Percentiles rank a stretch among this genome's conserved stretches.
Conservation (phyloP, 2,329 filamentous ascomycete species). For the Fusarium tricinctum region DNA sequence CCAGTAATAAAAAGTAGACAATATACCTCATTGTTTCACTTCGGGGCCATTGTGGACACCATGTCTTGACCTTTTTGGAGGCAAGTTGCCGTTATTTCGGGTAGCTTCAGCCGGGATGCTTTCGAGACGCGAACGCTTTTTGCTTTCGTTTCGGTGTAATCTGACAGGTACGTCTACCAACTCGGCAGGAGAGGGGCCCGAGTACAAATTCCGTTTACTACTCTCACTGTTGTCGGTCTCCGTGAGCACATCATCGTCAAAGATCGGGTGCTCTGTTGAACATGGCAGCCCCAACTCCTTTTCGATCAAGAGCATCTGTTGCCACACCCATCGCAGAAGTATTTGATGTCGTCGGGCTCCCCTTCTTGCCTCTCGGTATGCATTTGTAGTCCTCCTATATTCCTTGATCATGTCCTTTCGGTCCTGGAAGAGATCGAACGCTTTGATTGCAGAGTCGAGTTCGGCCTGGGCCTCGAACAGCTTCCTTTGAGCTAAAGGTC, state of each 20-base stretch:
- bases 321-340: slow-evolving; percentile 39
- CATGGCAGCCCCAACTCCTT: slow-evolving; percentile 25
- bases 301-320: slow-evolving; percentile 41
- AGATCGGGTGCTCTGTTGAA: background rate
- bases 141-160: slow-evolving; percentile 21
- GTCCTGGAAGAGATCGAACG: slow-evolving; percentile 29
- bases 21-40: background rate
- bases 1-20: background rate
- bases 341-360: slow-evolving; percentile 35
- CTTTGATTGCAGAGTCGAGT: slow-evolving; percentile 32
- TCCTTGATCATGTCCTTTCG: slow-evolving; percentile 23
- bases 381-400: slow-evolving; percentile 19
- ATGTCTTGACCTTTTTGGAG: slow-evolving; percentile 26
- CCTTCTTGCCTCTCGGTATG: slow-evolving; percentile 30
- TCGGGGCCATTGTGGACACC: background rate
- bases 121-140: slow-evolving; percentile 27
- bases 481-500: slow-evolving; percentile 20
- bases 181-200: background rate
- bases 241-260: background rate
- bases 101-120: slow-evolving; percentile 16
- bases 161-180: background rate
- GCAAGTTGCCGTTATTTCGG: background rate
- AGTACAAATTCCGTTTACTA: slow-evolving; percentile 4
- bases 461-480: slow-evolving; percentile 32
- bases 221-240: slow-evolving; percentile 22